phyloP scores from a whole-genome alignment of 2,329 filamentous ascomycete species.

The Bipolaris zeicola region DNA sequence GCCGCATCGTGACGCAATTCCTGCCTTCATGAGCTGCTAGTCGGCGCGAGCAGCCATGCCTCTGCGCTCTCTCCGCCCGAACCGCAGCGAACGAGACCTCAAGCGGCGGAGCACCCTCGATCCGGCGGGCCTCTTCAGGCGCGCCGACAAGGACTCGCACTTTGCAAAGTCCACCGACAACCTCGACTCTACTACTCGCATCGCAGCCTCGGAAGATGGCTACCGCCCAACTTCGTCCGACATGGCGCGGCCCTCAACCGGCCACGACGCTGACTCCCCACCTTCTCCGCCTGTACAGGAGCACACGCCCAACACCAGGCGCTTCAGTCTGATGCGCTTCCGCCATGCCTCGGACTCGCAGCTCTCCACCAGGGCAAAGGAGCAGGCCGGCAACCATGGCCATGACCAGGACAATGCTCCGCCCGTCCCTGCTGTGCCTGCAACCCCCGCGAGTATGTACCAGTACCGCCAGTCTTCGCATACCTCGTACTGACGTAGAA shows the following conservation, averaged over 20 bases:
- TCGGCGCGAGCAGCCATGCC: constrained; percentile 46
- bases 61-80: constrained; percentile 46
- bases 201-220: constrained; percentile 45
- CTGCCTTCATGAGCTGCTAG: constrained; percentile 45
- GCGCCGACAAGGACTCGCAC: constrained; percentile 36
- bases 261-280: constrained; percentile 20
- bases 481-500: constrained; percentile 30
- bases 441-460: constrained; percentile 28
- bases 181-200: constrained; percentile 29
- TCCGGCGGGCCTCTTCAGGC: constrained; percentile 45
- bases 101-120: constrained; percentile 54
- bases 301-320: constrained; percentile 51
- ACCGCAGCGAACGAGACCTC: constrained; percentile 50
- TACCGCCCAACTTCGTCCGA: constrained; percentile 37
- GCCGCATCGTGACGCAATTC: constrained; percentile 32
- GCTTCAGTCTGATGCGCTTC: constrained; percentile 76
- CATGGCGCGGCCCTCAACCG: constrained; percentile 26
- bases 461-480: constrained; percentile 1
- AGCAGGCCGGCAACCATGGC: constrained; percentile 58
- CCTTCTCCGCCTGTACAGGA: constrained; percentile 44
- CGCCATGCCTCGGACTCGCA: constrained; percentile 94
- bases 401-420: constrained; percentile 37
- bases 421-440: constrained; percentile 49
- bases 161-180: constrained; percentile 33
- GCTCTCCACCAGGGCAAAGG: constrained; percentile 74